Conservation (phyloP, 345 rosid species). For the Garcia nutans region DNA sequence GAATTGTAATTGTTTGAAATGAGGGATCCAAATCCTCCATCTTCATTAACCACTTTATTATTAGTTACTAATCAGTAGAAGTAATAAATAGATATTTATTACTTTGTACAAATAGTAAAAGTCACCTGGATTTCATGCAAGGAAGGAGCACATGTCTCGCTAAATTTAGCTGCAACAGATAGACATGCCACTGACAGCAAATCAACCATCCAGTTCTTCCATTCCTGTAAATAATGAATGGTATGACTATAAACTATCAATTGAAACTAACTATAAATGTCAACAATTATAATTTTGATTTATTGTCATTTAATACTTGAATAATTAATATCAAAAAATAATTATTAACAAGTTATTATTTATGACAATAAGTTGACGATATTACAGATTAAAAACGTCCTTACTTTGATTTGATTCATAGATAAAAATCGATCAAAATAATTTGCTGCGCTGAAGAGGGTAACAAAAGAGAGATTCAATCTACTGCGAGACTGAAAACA, state of each 20-base stretch:
- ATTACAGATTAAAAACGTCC: background rate
- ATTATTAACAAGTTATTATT: too few relatives aligned
- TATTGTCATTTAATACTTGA: too few relatives aligned
- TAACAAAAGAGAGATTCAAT: conserved; percentile 40
- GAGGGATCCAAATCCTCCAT: conserved; percentile 58
- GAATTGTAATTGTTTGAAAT: conserved; percentile 50
- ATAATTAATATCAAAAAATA: too few relatives aligned
- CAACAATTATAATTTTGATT: too few relatives aligned
- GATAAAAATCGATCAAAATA: conserved; percentile 62
- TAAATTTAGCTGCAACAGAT: conserved; percentile 66
- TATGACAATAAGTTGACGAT: too few relatives aligned
- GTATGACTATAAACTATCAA: too few relatives aligned
- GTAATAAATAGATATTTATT: too few relatives aligned
- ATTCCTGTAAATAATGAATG: conserved; percentile 50
- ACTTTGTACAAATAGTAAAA: background rate
- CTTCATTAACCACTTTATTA: conserved; percentile 19
- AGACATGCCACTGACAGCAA: conserved; percentile 56
- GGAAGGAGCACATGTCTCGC: conserved; percentile 43
- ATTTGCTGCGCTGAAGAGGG: conserved; percentile 55
- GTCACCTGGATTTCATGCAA: conserved; percentile 65
- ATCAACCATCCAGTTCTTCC: conserved; percentile 75
- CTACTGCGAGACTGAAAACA: conserved; percentile 43
- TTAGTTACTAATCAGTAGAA: too few relatives aligned
- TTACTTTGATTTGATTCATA: conserved; percentile 47
- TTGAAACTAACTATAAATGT: too few relatives aligned